Percentiles rank a stretch among this genome's conserved stretches.
phyloP scores from a whole-genome alignment of 176 grass and related monocot species.

The Zea luxurians region DNA sequence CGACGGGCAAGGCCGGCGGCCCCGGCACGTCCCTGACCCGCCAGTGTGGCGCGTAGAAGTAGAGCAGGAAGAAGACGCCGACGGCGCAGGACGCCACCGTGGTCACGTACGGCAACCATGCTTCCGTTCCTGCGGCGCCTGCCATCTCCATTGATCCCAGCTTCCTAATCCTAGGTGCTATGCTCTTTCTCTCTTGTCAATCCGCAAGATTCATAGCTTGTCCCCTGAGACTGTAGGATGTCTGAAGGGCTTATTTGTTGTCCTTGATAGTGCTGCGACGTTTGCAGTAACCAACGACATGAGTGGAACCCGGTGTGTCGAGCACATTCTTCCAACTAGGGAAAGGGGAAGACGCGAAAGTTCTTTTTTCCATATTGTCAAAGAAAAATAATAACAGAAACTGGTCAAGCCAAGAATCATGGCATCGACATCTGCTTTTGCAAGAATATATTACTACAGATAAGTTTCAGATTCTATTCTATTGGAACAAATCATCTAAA shows the following conservation, averaged over 20 bases:
- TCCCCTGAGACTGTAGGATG: background rate
- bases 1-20: conserved; percentile 43
- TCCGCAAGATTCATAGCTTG: background rate
- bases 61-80: conserved; percentile 44
- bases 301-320: conserved; percentile 16
- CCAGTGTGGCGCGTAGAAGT: conserved; percentile 72
- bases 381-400: background rate
- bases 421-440: conserved; percentile 1
- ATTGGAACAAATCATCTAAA: too few relatives aligned
- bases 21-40: conserved; percentile 56
- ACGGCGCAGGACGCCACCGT: conserved; percentile 23
- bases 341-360: background rate
- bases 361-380: background rate
- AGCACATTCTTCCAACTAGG: conserved; percentile 28
- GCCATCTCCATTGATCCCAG: conserved; percentile 23
- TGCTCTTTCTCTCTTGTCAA: background rate
- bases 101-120: conserved; percentile 32
- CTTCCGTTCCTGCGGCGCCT: background rate
- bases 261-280: background rate
- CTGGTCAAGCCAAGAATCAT: background rate
- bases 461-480: too few relatives aligned
- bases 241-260: background rate
- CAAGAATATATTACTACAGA: too few relatives aligned
- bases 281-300: background rate
- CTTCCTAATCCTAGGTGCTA: background rate